phyloP scores from a whole-genome alignment of 306 rosid genomes.

The Medicago arabica region DNA sequence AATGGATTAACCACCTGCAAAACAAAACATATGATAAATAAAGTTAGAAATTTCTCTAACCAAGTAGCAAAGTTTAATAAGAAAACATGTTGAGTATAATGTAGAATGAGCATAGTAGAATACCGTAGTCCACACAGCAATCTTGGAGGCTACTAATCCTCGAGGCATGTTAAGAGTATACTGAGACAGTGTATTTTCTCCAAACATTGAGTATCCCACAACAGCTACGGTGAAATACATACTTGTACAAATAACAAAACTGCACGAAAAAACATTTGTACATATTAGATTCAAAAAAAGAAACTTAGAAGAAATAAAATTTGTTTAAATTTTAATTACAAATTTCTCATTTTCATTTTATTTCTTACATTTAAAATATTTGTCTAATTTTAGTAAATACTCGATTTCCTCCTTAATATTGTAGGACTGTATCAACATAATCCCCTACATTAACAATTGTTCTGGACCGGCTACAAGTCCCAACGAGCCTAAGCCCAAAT shows the following conservation, averaged over 20 bases:
- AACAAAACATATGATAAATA: slow-evolving; percentile 26
- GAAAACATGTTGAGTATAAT: slow-evolving; percentile 4
- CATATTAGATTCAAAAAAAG: slow-evolving; percentile 14
- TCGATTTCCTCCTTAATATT: too few relatives aligned
- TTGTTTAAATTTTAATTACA: too few relatives aligned
- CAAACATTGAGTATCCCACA: slow-evolving; percentile 88
- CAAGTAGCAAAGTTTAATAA: too few relatives aligned
- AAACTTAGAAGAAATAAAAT: too few relatives aligned
- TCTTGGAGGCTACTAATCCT: slow-evolving; percentile 71
- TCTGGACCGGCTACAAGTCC: too few relatives aligned
- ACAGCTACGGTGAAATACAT: slow-evolving; percentile 76
- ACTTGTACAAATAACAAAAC: slow-evolving; percentile 73
- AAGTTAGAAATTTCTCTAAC: slow-evolving; percentile 41
- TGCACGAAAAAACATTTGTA: slow-evolving; percentile 33
- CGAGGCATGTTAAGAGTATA: slow-evolving; percentile 93
- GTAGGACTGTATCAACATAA: too few relatives aligned
- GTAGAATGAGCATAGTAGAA: slow-evolving; percentile 33
- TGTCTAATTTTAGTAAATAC: too few relatives aligned
- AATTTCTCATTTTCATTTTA: too few relatives aligned
- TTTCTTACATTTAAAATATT: too few relatives aligned
- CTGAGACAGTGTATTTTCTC: slow-evolving; percentile 70
- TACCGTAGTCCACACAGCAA: slow-evolving; percentile 98
- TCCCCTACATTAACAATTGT: too few relatives aligned
- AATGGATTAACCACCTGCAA: slow-evolving; percentile 97
- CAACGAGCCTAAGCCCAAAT: too few relatives aligned